Conservation (phyloP, 2,329 filamentous ascomycete species). For the Botrytis galanthina region DNA sequence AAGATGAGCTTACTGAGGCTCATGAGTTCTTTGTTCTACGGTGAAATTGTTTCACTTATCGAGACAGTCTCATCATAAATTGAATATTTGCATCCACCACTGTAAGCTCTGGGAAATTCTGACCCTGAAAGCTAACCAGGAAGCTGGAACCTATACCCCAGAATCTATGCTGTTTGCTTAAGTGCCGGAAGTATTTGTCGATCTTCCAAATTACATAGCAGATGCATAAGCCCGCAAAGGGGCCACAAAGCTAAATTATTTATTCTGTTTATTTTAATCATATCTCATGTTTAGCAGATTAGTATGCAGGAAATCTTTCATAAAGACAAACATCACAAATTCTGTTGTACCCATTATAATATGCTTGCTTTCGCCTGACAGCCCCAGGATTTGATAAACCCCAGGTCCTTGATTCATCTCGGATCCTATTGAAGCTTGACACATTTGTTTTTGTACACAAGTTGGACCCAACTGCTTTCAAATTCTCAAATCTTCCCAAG, state of each 20-base stretch:
- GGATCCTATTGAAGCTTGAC: conserved; percentile 22
- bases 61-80: conserved; percentile 28
- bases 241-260: neutral
- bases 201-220: neutral
- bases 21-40: conserved; percentile 29
- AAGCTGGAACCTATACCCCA: conserved; percentile 13
- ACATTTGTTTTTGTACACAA: conserved; percentile 24
- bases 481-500: conserved; percentile 2
- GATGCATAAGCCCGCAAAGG: neutral
- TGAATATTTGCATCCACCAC: conserved; percentile 27
- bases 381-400: conserved; percentile 24
- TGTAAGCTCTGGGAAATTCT: conserved; percentile 19
- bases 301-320: conserved; percentile 9
- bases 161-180: neutral
- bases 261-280: conserved; percentile 12
- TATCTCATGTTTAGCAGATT: conserved; percentile 2
- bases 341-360: conserved; percentile 29
- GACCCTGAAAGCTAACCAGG: conserved; percentile 1
- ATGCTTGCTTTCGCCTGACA: conserved; percentile 25
- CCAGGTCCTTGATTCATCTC: conserved; percentile 20
- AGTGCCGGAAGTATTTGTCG: conserved; percentile 8
- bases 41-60: conserved; percentile 28
- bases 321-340: conserved; percentile 26
- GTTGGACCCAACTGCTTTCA: conserved; percentile 12
- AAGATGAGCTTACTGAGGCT: conserved; percentile 17